phyloP scores from a whole-genome alignment of 768 basidiomycete genomes.

The Boletellus emodensis region DNA sequence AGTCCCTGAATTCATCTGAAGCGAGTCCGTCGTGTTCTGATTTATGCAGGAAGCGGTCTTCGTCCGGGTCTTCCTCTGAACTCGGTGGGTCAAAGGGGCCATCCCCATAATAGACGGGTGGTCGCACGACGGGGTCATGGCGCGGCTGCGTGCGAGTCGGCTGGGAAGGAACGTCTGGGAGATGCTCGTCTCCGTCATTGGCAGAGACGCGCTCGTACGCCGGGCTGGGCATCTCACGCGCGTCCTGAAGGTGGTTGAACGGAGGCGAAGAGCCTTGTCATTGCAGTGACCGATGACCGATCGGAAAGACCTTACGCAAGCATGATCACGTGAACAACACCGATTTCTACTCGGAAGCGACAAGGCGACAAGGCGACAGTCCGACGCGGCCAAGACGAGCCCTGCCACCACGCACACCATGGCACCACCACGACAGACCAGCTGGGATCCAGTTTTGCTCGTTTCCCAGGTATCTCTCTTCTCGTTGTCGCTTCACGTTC shows the following conservation, averaged over 20 bases:
- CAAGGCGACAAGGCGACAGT: too few species aligned
- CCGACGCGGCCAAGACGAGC: neutral
- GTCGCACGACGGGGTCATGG: constrained; percentile 22
- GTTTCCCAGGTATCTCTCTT: constrained; percentile 66
- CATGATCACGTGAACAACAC: constrained; percentile 10
- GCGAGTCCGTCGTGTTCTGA: constrained; percentile 11
- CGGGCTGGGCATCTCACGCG: constrained; percentile 23
- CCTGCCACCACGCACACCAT: constrained; percentile 18
- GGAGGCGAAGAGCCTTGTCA: constrained; percentile 3
- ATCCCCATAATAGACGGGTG: constrained; percentile 62
- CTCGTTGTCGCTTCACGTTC: neutral
- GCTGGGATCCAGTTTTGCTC: constrained; percentile 88
- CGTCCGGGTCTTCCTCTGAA: constrained; percentile 65
- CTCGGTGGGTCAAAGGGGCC: constrained; percentile 75
- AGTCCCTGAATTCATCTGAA: constrained; percentile 13
- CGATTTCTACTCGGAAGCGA: too few species aligned
- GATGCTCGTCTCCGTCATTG: constrained; percentile 23
- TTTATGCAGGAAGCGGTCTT: constrained; percentile 47
- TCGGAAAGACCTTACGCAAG: constrained; percentile 13
- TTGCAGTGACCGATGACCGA: constrained; percentile 5
- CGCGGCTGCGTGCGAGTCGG: neutral
- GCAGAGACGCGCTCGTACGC: constrained; percentile 30
- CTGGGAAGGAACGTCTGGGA: constrained; percentile 6
- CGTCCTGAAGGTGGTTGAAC: neutral
- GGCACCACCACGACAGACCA: constrained; percentile 41